These are phyloP conservation scores for Penicillium sp. DNA, from an alignment of 2,329 filamentous ascomycete genomes.

Conservation along the genomic window DNA sequence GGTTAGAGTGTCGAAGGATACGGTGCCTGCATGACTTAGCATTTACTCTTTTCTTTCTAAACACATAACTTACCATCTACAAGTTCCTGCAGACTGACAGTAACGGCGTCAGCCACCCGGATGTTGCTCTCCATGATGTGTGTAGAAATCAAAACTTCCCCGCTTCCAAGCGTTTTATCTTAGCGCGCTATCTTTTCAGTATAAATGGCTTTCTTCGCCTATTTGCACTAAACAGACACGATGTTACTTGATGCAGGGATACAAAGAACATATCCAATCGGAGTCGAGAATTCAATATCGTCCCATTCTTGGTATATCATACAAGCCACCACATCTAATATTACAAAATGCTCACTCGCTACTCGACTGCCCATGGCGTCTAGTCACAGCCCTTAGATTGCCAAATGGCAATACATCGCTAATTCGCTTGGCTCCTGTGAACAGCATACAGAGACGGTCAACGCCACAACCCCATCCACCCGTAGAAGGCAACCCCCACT, in stretches of 20 bases:
- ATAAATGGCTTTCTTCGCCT: not conserved
- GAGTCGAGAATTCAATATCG: not conserved
- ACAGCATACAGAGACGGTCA: slow-evolving; percentile 87
- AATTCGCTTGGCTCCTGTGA: slow-evolving; percentile 75
- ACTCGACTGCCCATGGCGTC: slow-evolving; percentile 14
- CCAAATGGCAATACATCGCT: slow-evolving; percentile 87
- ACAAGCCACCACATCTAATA: slow-evolving; percentile 1
- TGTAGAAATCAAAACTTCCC: slow-evolving; percentile 4
- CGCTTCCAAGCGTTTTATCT: slow-evolving; percentile 5
- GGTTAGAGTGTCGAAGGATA: slow-evolving; percentile 46
- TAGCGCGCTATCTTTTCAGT: not conserved
- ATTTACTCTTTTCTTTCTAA: not conserved
- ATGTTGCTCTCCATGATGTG: slow-evolving; percentile 21
- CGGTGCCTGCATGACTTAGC: slow-evolving; percentile 28
- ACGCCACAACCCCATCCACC: slow-evolving; percentile 96
- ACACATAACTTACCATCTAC: slow-evolving; percentile 43
- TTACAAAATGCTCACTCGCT: not conserved
- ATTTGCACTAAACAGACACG: not conserved
- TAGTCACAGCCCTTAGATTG: slow-evolving; percentile 60
- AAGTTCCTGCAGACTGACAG: slow-evolving; percentile 50
- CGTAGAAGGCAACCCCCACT: slow-evolving; percentile 89
- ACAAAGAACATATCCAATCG: not conserved
- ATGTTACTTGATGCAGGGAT: slow-evolving; percentile 3
- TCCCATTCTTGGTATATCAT: slow-evolving; percentile 7
- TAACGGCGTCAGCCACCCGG: slow-evolving; percentile 40